Conservation (phyloP, 345 rosid species). For the Corymbia maculata region DNA sequence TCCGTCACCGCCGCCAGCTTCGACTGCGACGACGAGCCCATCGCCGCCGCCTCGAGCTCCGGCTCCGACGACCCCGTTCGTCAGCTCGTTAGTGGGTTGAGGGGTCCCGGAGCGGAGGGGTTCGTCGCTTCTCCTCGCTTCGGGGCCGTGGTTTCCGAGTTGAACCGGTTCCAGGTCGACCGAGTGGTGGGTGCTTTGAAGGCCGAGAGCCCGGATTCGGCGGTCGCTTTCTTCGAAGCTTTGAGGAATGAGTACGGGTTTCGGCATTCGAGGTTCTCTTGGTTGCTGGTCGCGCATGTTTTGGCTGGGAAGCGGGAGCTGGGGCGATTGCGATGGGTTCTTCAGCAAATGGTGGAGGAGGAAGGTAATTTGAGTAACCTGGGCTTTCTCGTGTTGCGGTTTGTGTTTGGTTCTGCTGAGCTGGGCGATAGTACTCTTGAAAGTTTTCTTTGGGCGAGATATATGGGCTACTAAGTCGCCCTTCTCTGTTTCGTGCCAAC, state of each 20-base stretch:
- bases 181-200: slow-evolving; percentile 29
- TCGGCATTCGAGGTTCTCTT: slow-evolving; percentile 43
- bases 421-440: neutral
- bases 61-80: slow-evolving; percentile 10
- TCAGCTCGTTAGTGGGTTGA: slow-evolving; percentile 35
- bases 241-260: slow-evolving; percentile 41
- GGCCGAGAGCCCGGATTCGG: slow-evolving; percentile 32
- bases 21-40: neutral
- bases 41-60: neutral
- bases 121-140: slow-evolving; percentile 21
- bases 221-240: slow-evolving; percentile 37
- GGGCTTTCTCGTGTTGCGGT: neutral
- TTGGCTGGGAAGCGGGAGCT: slow-evolving; percentile 42
- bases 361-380: slow-evolving; percentile 35
- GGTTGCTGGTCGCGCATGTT: slow-evolving; percentile 42
- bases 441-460: neutral
- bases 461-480: neutral
- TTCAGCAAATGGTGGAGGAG: slow-evolving; percentile 39
- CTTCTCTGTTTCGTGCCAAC: neutral
- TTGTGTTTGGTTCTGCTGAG: neutral
- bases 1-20: slow-evolving; percentile 5
- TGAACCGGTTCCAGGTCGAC: slow-evolving; percentile 41
- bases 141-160: slow-evolving; percentile 13
- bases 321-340: slow-evolving; percentile 31
- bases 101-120: slow-evolving; percentile 26